These are phyloP conservation scores for Cordyceps javanica DNA, from an alignment of 2,329 filamentous ascomycete species.

Conservation along the genomic window DNA sequence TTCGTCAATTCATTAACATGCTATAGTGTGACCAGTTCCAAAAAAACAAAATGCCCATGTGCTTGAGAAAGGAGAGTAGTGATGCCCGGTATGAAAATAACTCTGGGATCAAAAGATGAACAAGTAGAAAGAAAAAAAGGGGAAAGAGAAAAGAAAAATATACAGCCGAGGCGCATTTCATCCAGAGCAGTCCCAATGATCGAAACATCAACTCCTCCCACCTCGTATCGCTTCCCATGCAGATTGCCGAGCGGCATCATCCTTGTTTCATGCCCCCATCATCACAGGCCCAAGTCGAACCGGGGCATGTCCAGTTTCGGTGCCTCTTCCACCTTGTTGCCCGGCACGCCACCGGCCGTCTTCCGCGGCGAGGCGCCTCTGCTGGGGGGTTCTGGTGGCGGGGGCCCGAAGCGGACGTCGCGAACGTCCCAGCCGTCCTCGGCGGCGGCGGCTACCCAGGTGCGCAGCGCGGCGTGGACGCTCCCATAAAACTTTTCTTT, in stretches of 20 bases:
- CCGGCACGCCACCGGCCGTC: conserved; percentile 27
- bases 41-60: conserved; percentile 4
- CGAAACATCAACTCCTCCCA: conserved; percentile 5
- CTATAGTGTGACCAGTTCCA: conserved; percentile 22
- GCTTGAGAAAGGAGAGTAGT: conserved; percentile 6
- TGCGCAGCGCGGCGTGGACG: conserved; percentile 81
- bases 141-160: neutral
- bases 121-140: conserved; percentile 7
- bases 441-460: conserved; percentile 80
- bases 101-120: conserved; percentile 8
- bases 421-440: conserved; percentile 85
- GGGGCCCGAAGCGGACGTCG: conserved; percentile 70
- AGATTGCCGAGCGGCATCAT: neutral
- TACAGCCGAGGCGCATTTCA: neutral
- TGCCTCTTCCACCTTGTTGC: conserved; percentile 46
- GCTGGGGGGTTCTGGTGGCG: conserved; percentile 27
- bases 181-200: neutral
- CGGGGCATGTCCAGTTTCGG: conserved; percentile 58
- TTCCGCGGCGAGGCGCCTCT: conserved; percentile 25
- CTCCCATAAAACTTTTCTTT: conserved; percentile 97
- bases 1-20: conserved; percentile 34
- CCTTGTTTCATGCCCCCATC: conserved; percentile 20
- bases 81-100: neutral
- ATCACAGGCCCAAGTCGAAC: conserved; percentile 39
- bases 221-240: neutral